phyloP scores from a whole-genome alignment of 768 basidiomycete species.

The Tubosaeta sp. region DNA sequence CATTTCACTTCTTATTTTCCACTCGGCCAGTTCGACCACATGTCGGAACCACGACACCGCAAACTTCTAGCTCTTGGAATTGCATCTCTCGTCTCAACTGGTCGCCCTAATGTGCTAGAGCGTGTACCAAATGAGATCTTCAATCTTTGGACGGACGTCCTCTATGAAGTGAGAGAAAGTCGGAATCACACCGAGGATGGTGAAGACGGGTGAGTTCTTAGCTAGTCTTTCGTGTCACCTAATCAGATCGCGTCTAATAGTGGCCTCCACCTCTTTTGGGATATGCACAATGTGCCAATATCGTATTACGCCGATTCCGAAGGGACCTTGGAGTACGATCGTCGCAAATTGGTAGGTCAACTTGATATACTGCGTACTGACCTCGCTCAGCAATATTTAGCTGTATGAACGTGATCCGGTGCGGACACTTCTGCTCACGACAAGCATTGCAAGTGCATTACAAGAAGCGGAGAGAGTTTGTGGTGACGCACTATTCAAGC shows the following conservation, averaged over 20 bases:
- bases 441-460: conserved; percentile 53
- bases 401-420: conserved; percentile 68
- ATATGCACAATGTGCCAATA: conserved; percentile 52
- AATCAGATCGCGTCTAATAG: conserved; percentile 9
- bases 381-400: conserved; percentile 37
- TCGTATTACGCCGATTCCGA: conserved; percentile 61
- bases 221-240: neutral
- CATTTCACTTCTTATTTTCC: neutral
- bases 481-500: conserved; percentile 61
- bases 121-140: conserved; percentile 73
- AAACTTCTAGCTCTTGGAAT: conserved; percentile 84
- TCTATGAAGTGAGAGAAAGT: conserved; percentile 81
- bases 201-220: conserved; percentile 31
- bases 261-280: conserved; percentile 65
- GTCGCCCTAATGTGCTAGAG: conserved; percentile 64
- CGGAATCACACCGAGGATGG: conserved; percentile 35
- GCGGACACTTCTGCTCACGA: conserved; percentile 59
- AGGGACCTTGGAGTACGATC: conserved; percentile 71
- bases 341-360: conserved; percentile 60
- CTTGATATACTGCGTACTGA: neutral
- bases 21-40: conserved; percentile 72
- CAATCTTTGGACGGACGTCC: conserved; percentile 85
- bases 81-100: conserved; percentile 72
- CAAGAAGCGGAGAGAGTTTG: conserved; percentile 59
- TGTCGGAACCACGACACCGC: conserved; percentile 80